Percentiles rank a stretch among this genome's conserved stretches.
Conservation (phyloP, 73 alveolate genomes). For the Paramecium octaurelia region DNA sequence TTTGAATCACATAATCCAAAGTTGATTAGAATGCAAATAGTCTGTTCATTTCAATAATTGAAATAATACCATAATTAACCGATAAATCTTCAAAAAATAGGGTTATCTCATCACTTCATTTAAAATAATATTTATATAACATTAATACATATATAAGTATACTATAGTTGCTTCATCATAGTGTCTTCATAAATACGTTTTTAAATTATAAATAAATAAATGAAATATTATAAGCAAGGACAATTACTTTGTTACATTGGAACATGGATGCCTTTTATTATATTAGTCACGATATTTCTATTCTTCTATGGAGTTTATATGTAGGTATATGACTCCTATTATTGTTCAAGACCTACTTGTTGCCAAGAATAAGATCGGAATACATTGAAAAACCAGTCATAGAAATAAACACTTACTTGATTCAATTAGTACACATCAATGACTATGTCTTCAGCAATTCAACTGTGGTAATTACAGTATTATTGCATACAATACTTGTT, state of each 20-base stretch:
- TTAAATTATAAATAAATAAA: not conserved
- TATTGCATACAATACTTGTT: not conserved
- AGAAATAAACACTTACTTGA: not conserved
- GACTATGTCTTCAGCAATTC: not conserved
- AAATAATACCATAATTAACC: too few species aligned
- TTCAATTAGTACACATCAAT: constrained; percentile 19
- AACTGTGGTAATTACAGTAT: not conserved
- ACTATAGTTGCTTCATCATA: not conserved
- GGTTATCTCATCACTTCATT: not conserved
- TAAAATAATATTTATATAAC: not conserved
- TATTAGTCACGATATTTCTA: not conserved
- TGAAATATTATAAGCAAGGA: constrained; percentile 3
- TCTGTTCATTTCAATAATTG: too few species aligned
- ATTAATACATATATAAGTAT: not conserved
- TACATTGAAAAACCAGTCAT: not conserved
- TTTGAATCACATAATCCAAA: too few species aligned
- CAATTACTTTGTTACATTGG: not conserved
- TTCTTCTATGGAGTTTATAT: constrained; percentile 40
- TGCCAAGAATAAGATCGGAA: not conserved
- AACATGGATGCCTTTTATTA: not conserved
- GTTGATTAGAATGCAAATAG: too few species aligned
- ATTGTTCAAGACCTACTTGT: constrained; percentile 1
- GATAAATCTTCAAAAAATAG: not conserved
- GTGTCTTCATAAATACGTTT: not conserved
- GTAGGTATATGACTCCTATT: not conserved